phyloP scores from a whole-genome alignment of 805 yeast species.

The Candida michaelii region DNA sequence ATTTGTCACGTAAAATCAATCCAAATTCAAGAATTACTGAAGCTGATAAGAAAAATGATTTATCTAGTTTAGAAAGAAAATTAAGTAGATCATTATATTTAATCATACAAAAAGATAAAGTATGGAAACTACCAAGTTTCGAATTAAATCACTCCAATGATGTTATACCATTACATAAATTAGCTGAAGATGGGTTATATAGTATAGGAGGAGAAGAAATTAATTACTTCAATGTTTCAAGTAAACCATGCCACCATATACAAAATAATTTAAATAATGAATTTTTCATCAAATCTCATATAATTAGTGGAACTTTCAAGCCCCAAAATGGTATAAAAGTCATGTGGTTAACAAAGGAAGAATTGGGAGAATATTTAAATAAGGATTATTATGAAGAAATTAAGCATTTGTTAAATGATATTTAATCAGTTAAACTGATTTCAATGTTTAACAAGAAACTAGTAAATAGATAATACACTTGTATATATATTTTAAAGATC shows the following conservation, averaged over 20 bases:
- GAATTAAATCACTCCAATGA: conserved; percentile 24
- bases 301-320: conserved; percentile 76
- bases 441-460: no score
- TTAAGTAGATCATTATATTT: conserved; percentile 80
- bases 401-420: conserved; percentile 46
- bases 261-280: conserved; percentile 48
- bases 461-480: conserved; percentile 8
- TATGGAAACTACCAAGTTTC: conserved; percentile 87
- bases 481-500: conserved; percentile 29
- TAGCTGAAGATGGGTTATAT: conserved; percentile 75
- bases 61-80: conserved; percentile 71
- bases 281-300: conserved; percentile 82
- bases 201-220: conserved; percentile 70
- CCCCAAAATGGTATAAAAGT: conserved; percentile 46
- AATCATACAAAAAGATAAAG: conserved; percentile 48
- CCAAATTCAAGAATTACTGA: conserved; percentile 72
- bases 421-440: no score
- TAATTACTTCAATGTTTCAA: conserved; percentile 90
- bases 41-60: conserved; percentile 68
- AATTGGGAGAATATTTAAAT: conserved; percentile 55
- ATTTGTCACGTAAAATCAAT: conserved; percentile 64
- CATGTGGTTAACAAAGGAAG: conserved; percentile 86
- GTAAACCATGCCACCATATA: conserved; percentile 76
- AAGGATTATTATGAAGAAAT: conserved; percentile 57
- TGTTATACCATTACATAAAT: conserved; percentile 56